Base-by-base conservation (phyloP, 78 protist genomes). In the Protostelium mycophagum region DNA sequence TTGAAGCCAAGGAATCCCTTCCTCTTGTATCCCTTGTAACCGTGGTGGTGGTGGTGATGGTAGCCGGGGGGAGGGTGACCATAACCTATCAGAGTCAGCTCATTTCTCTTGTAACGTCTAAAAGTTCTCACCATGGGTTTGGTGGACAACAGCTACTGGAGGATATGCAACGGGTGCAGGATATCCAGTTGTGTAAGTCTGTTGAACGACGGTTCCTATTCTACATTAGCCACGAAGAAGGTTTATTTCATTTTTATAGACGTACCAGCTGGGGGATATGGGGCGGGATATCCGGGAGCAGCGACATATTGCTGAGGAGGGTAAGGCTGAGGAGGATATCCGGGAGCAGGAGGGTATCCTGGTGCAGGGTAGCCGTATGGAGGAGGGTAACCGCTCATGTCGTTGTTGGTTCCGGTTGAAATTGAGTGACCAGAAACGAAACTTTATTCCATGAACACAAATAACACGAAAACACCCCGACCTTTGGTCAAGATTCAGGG, bases 321-420 rank as follows among this genome's bases (percentile, higher is more conserved):
- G n/a, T n/a, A 16, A 51, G 73, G 73, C 5, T 51, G 16, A 51
- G 73, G 31, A 51, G 31, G 31, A 16, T 51, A 51, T 5, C 73
- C 73, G 5, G 5, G 73, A 51, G 73, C 73, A 25, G 73, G 73
- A 25, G 73, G 73, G 73, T 51, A 51, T 25, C 73, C 73, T 51
- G 73, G 73, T 25, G 73, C 73, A n/a, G n/a, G n/a, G n/a, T n/a
- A n/a, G 73, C 73, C 73, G 73, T 51, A 51, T 51, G 73, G 73
- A 51, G 73, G 73, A 51, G 73, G 73, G 16, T 51, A 51, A 16
- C 73, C 73, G 73, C 73, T 51, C 73, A 51, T 51, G 73, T 51
- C 16, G 73, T 51, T 16, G 73, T 5, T 51, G 5, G 73, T n/a
- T 51, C 73, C 31, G 73, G 5, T 5, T 51, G 73, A 51, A 51